Evolutionary conservation across 2,329 filamentous ascomycete species (phyloP).

Genomic region (Dryadomyces sulphureus): DNA sequence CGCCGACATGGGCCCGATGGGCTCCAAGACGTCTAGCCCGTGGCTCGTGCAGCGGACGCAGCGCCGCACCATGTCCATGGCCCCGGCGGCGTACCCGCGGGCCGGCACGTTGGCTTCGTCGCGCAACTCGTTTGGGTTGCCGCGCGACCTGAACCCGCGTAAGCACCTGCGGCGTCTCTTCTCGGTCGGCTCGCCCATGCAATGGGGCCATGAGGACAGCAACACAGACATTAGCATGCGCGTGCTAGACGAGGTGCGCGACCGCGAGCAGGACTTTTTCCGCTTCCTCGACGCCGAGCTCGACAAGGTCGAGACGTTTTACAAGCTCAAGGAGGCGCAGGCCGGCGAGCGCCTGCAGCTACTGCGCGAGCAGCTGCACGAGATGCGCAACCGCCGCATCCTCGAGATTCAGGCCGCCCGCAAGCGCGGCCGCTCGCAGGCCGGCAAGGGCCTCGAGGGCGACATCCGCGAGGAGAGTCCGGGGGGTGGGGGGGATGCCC

Average conservation of each 20-base stretch:
- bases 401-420: slow-evolving; percentile 46
- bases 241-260: slow-evolving; percentile 39
- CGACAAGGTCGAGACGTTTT: slow-evolving; percentile 85
- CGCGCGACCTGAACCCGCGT: slow-evolving; percentile 12
- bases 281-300: slow-evolving; percentile 70
- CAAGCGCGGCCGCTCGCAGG: slow-evolving; percentile 8
- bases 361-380: slow-evolving; percentile 73
- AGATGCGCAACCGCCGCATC: slow-evolving; percentile 76
- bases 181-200: slow-evolving; percentile 18
- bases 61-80: slow-evolving; percentile 23
- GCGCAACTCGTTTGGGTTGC: background rate
- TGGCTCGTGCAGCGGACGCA: background rate
- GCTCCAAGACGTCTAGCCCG: background rate
- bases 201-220: slow-evolving; percentile 15
- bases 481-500: slow-evolving; percentile 7
- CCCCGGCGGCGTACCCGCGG: slow-evolving; percentile 6
- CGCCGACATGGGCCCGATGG: background rate
- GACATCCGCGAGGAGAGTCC: slow-evolving; percentile 3
- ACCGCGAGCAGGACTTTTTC: slow-evolving; percentile 74
- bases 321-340: slow-evolving; percentile 75
- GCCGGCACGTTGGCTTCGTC: background rate
- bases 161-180: slow-evolving; percentile 25
- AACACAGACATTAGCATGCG: slow-evolving; percentile 23
- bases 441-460: slow-evolving; percentile 13
- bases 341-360: slow-evolving; percentile 56